Conservation (phyloP, 2,329 filamentous ascomycete genomes). For the Alternaria angustiovoidea region DNA sequence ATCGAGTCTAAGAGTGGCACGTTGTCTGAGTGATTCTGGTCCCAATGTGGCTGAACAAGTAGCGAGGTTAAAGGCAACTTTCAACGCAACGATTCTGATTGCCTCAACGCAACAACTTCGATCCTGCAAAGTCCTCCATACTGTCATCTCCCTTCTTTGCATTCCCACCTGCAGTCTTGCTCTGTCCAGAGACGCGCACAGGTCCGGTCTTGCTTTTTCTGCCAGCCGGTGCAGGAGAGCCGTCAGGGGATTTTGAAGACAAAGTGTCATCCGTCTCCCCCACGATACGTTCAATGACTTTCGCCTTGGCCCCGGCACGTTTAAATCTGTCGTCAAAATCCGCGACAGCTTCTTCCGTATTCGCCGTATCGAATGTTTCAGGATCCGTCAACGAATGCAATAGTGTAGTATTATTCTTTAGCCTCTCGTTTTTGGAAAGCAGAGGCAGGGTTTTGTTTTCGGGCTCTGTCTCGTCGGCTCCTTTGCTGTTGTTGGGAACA, state of each 20-base stretch:
- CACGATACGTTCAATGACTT: slow-evolving; percentile 79
- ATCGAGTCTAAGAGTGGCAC: neutral
- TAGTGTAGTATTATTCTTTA: slow-evolving; percentile 78
- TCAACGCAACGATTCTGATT: slow-evolving; percentile 34
- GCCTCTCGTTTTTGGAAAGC: slow-evolving; percentile 66
- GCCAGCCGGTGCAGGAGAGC: slow-evolving; percentile 41
- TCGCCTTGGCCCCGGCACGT: slow-evolving; percentile 81
- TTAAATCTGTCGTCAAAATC: slow-evolving; percentile 92
- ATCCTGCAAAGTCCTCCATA: slow-evolving; percentile 48
- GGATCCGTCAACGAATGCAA: slow-evolving; percentile 82
- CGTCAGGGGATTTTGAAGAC: slow-evolving; percentile 15
- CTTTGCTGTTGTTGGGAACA: neutral
- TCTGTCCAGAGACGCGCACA: slow-evolving; percentile 25
- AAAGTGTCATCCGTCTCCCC: slow-evolving; percentile 43
- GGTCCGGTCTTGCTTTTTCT: slow-evolving; percentile 22
- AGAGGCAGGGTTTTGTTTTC: slow-evolving; percentile 50
- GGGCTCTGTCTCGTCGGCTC: neutral
- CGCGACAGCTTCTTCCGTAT: slow-evolving; percentile 86
- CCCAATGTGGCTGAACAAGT: too few relatives aligned
- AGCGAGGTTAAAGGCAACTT: neutral
- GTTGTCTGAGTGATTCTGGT: too few relatives aligned
- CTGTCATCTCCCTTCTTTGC: slow-evolving; percentile 37
- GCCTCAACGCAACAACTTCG: slow-evolving; percentile 33
- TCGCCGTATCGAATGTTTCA: slow-evolving; percentile 77
- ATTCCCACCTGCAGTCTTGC: slow-evolving; percentile 10